These are phyloP conservation scores for Claviceps africana DNA, from an alignment of 2,329 filamentous ascomycete species.

Conservation along the genomic window DNA sequence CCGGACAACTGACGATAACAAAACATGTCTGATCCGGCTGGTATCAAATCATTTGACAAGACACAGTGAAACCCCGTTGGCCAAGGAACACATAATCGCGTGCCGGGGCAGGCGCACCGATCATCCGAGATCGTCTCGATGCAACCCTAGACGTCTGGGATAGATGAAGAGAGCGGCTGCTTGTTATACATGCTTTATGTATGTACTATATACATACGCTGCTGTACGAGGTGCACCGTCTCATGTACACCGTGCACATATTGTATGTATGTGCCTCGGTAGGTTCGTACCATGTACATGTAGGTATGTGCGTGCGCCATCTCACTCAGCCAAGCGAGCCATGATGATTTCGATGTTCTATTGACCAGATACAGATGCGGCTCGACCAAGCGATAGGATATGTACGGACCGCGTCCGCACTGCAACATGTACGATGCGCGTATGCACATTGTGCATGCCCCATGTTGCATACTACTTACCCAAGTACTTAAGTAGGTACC, in stretches of 20 bases:
- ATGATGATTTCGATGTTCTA: neutral
- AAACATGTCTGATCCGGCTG: neutral
- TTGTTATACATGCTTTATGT: no score
- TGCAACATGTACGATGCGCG: neutral
- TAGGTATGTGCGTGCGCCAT: neutral
- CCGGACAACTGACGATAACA: neutral
- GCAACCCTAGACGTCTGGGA: neutral
- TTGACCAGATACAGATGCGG: neutral
- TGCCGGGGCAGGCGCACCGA: neutral
- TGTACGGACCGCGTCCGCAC: neutral
- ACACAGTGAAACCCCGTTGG: neutral
- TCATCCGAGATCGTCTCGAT: neutral
- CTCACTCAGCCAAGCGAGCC: neutral
- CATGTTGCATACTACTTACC: no score
- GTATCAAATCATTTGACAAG: neutral
- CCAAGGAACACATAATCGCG: slow-evolving; percentile 1
- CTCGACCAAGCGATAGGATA: neutral
- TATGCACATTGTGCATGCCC: neutral
- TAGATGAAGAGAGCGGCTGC: neutral
- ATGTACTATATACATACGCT: neutral
- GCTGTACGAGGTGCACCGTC: neutral
- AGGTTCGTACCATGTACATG: no score
- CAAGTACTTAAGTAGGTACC: no score
- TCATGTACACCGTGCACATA: neutral
- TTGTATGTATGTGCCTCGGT: no score